Evolutionary conservation across 1,284 basidiomycete genomes (phyloP), one percentile per base, ranked within the genome.

Genomic region (Cutaneotrichosporon cyanovorans): DNA sequence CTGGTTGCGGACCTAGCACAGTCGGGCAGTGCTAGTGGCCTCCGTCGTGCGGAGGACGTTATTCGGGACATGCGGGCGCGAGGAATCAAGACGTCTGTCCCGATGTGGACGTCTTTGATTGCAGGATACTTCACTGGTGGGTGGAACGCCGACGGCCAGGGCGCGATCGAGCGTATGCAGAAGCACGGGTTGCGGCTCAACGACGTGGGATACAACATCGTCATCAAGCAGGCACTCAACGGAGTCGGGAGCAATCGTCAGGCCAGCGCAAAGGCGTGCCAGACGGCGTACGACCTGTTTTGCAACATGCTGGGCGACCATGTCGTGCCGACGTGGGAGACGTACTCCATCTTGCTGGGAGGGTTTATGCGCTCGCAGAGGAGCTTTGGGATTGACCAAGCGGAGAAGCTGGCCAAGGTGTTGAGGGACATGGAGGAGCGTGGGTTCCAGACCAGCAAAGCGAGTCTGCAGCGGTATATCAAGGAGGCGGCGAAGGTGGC

Each of bases 1-100:
- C 81, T 91, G 48, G 83, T 92, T 43, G 76, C 82, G 54, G 76
- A 81, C 47, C 79, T 86, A 48, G 73, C 88, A 53, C 75, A 75
- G 50, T 73, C 78, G 46, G 75, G 77, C 2, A 76, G 75, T 14
- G 71, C 76, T 42, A 65, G 73, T 23, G 77, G 76, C 45, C 65
- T 91, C n/a, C 69, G 71, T 16, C 76, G 77, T 2, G 85, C 82
- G 2, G 72, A 89, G 62, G 74, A 78, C 16, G 65, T 91, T 38
- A 70, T 91, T 41, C 66, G 75, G 41, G 75, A 75, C 60, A 88
- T 91, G 85, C 83, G 85, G 58, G 69, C 74, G 45, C 75, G 61
- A n/a, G 63, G 66, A 15, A 56, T 69, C 55, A 51, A 50, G 18
- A 50, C 59, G 9, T 60, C 58, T 10, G 55, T 57, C 34, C 55